Conservation (phyloP, 164 flowering plant genomes). For the Piper longum region DNA sequence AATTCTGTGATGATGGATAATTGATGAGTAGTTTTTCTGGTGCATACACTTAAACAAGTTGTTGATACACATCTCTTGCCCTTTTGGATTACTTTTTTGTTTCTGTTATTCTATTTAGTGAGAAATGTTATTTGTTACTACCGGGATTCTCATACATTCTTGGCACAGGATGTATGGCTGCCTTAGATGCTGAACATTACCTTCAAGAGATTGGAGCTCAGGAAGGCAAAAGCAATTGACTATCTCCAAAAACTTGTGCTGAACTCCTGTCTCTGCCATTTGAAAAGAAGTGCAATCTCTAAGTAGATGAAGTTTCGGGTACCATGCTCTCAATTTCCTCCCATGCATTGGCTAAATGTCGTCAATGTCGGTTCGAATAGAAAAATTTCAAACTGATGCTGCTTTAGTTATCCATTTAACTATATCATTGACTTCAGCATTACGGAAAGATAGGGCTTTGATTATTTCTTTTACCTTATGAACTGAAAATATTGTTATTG, state of each 20-base stretch:
- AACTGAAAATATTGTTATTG: not conserved
- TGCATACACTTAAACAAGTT: no score
- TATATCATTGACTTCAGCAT: not conserved
- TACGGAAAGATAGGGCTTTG: not conserved
- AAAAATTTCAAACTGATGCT: no score
- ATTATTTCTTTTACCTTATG: no score
- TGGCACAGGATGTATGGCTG: slow-evolving; percentile 90
- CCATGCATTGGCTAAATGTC: not conserved
- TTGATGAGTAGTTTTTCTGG: no score
- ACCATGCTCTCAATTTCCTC: not conserved
- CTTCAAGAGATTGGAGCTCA: slow-evolving; percentile 82
- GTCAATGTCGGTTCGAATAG: not conserved
- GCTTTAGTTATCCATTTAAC: no score
- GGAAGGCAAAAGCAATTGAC: slow-evolving; percentile 58
- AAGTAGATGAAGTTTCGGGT: not conserved
- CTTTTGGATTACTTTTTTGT: no score
- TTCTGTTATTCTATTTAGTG: no score
- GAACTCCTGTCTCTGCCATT: not conserved
- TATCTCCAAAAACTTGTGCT: slow-evolving; percentile 4
- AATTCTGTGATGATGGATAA: no score
- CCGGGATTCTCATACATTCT: not conserved
- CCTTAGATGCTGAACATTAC: slow-evolving; percentile 90
- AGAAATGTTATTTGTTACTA: not conserved
- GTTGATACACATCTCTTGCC: no score
- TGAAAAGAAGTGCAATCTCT: slow-evolving; percentile 8